These are phyloP conservation scores for Fusarium staphyleae DNA, from an alignment of 2,329 filamentous ascomycete species.

Conservation along the genomic window DNA sequence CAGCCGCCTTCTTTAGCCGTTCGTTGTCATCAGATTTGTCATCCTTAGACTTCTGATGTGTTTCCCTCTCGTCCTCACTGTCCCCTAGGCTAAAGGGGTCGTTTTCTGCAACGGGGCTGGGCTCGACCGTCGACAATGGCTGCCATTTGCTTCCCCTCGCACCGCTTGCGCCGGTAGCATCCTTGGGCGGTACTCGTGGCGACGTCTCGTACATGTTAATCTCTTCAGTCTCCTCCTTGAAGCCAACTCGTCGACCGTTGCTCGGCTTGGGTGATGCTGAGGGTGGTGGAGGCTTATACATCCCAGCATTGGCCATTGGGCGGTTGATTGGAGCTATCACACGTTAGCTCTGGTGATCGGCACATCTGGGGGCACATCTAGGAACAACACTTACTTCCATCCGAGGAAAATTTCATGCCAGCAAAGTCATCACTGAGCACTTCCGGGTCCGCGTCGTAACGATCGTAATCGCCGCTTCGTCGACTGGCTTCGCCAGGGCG, in stretches of 20 bases:
- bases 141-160: constrained; percentile 94
- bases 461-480: constrained; percentile 85
- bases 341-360: constrained; percentile 25
- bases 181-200: constrained; percentile 62
- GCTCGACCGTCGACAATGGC: constrained; percentile 82
- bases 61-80: constrained; percentile 86
- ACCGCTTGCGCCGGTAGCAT: constrained; percentile 53
- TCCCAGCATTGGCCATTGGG: constrained; percentile 75
- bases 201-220: constrained; percentile 77
- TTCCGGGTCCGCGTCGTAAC: constrained; percentile 94
- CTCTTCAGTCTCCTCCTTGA: constrained; percentile 74
- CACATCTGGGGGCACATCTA: too few species aligned
- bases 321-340: constrained; percentile 55
- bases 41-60: constrained; percentile 62
- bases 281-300: constrained; percentile 74
- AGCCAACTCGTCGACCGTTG: constrained; percentile 62
- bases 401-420: constrained; percentile 67
- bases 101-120: constrained; percentile 84
- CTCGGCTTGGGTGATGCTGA: constrained; percentile 58
- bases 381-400: constrained; percentile 62
- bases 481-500: constrained; percentile 68
- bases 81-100: constrained; percentile 97
- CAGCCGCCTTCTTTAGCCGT: constrained; percentile 70
- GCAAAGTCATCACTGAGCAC: constrained; percentile 90
- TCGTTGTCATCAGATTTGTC: constrained; percentile 65